Evolutionary conservation across 1,284 basidiomycete species (phyloP).

Genomic region (Bjerkandera adusta): DNA sequence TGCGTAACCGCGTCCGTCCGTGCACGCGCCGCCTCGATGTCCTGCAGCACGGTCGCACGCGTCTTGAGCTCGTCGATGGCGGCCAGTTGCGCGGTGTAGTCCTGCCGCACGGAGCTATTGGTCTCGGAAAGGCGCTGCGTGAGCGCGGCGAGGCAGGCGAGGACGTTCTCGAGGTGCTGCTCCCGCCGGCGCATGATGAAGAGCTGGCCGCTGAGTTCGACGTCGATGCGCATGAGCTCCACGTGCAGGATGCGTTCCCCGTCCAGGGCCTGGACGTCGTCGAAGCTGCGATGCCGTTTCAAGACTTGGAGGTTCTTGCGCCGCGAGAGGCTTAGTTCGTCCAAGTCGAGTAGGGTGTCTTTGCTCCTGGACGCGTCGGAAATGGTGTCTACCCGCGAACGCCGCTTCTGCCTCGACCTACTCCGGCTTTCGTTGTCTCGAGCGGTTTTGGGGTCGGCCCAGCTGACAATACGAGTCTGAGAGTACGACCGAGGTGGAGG

Average conservation of each 20-base stretch:
- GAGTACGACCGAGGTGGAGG: constrained; percentile 26
- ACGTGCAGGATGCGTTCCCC: constrained; percentile 45
- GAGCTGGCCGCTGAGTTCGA: constrained; percentile 72
- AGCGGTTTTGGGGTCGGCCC: constrained; percentile 52
- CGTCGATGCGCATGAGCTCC: constrained; percentile 72
- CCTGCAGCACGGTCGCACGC: constrained; percentile 43
- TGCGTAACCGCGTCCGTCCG: constrained; percentile 54
- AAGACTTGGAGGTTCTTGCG: constrained; percentile 12
- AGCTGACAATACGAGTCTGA: constrained; percentile 44
- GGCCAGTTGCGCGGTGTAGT: constrained; percentile 50
- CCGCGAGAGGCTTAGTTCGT: constrained; percentile 8
- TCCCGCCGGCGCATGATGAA: constrained; percentile 67
- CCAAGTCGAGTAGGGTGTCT: constrained; percentile 9
- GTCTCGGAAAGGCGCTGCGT: constrained; percentile 48
- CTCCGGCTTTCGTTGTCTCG: constrained; percentile 26
- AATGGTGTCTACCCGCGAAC: constrained; percentile 8
- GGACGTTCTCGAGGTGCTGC: constrained; percentile 46
- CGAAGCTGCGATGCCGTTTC: constrained; percentile 58
- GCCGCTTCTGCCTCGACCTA: constrained; percentile 7
- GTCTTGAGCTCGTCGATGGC: constrained; percentile 45
- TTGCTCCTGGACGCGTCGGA: constrained; percentile 12
- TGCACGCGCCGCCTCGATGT: constrained; percentile 47
- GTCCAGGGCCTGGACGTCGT: constrained; percentile 48
- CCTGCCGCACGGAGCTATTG: constrained; percentile 51
- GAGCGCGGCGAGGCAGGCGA: constrained; percentile 46